Percentiles rank a stretch among this genome's conserved stretches.
These are phyloP conservation scores for Speleostelium caveatum DNA, from an alignment of 78 protist genomes.

Conservation along the genomic window DNA sequence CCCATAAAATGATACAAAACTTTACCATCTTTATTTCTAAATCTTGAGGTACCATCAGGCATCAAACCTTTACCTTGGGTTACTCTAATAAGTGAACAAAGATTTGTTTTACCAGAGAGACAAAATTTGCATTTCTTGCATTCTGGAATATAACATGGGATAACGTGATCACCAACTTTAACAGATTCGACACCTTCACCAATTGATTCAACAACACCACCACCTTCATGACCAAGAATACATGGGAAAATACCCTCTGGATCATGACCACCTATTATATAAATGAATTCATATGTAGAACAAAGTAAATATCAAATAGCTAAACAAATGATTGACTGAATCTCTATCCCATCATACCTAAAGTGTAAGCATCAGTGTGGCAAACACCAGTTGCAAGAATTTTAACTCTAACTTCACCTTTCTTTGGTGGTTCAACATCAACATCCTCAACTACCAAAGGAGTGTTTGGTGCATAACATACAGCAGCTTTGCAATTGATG, in stretches of 20 bases:
- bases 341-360: background rate
- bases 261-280: conserved; percentile 70
- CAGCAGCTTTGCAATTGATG: conserved; percentile 89
- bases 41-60: conserved; percentile 94
- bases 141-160: conserved; percentile 91
- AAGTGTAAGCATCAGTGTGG: conserved; percentile 96
- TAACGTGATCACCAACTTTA: conserved; percentile 90
- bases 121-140: conserved; percentile 91
- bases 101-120: conserved; percentile 88
- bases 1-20: conserved; percentile 92
- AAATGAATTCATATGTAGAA: background rate
- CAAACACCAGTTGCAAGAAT: conserved; percentile 90
- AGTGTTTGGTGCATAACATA: conserved; percentile 81
- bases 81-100: conserved; percentile 85
- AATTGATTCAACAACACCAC: conserved; percentile 93
- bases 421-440: conserved; percentile 94
- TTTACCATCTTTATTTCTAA: conserved; percentile 87
- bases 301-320: background rate
- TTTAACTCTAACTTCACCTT: conserved; percentile 95
- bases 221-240: conserved; percentile 97
- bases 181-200: conserved; percentile 95
- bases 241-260: conserved; percentile 92
- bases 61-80: conserved; percentile 94
- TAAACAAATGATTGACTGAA: background rate
- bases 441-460: conserved; percentile 84